phyloP scores from a whole-genome alignment of 805 yeast genomes.

The Yamadazyma endophytica region DNA sequence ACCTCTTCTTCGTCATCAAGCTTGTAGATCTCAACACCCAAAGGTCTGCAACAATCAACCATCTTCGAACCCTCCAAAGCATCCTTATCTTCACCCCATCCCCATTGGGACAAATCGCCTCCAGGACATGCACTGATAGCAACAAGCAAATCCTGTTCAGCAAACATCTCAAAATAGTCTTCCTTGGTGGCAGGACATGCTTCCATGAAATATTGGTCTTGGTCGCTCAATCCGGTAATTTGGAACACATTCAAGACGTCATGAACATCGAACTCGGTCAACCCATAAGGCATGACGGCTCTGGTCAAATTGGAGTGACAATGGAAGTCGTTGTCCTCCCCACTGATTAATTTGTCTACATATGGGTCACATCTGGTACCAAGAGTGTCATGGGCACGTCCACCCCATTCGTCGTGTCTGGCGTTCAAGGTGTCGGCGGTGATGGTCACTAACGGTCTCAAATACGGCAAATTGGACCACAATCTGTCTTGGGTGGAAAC shows the following conservation, averaged over 20 bases:
- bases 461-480: slow-evolving; percentile 64
- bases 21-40: slow-evolving; percentile 57
- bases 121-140: slow-evolving; percentile 70
- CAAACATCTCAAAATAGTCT: slow-evolving; percentile 64
- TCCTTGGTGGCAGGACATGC: slow-evolving; percentile 58
- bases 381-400: slow-evolving; percentile 59
- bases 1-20: slow-evolving; percentile 42
- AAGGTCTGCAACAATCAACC: slow-evolving; percentile 60
- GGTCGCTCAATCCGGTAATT: slow-evolving; percentile 61
- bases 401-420: slow-evolving; percentile 62
- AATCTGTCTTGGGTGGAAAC: slow-evolving; percentile 57
- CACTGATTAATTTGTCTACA: slow-evolving; percentile 59
- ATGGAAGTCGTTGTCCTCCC: slow-evolving; percentile 62
- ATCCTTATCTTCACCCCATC: slow-evolving; percentile 60
- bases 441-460: slow-evolving; percentile 61
- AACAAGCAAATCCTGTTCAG: slow-evolving; percentile 59
- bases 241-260: slow-evolving; percentile 69
- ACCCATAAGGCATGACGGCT: slow-evolving; percentile 55
- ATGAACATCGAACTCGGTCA: slow-evolving; percentile 63
- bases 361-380: slow-evolving; percentile 72
- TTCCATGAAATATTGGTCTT: slow-evolving; percentile 68
- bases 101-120: slow-evolving; percentile 66
- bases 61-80: slow-evolving; percentile 44
- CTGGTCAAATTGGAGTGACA: slow-evolving; percentile 64
- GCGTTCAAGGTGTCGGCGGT: slow-evolving; percentile 55